Percentiles rank a stretch among this genome's conserved stretches.
Evolutionary conservation across 1,139 yeast species (phyloP).

Genomic region (Magnusiomyces paraingens): DNA sequence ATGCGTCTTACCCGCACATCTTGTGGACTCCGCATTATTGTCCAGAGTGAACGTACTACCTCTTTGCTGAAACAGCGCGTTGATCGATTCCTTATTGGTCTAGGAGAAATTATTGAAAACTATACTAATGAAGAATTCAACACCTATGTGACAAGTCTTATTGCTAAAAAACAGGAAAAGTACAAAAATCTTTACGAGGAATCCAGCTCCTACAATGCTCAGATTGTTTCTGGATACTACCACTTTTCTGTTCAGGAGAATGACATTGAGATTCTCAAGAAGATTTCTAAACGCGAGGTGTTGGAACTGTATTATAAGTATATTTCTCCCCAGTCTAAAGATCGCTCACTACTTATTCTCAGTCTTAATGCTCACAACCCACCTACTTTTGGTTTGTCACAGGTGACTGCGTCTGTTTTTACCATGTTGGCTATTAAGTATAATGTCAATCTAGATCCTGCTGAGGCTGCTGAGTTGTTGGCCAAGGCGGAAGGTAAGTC

Average conservation of each 20-base stretch:
- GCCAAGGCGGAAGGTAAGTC: slow-evolving; percentile 17
- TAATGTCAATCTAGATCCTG: slow-evolving; percentile 41
- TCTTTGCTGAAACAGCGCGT: slow-evolving; percentile 73
- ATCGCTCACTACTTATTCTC: slow-evolving; percentile 45
- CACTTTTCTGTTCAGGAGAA: slow-evolving; percentile 54
- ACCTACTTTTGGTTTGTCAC: slow-evolving; percentile 22
- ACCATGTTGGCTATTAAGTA: slow-evolving; percentile 62
- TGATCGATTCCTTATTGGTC: slow-evolving; percentile 48
- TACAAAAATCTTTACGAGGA: slow-evolving; percentile 77
- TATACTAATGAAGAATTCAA: slow-evolving; percentile 58
- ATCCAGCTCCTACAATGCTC: slow-evolving; percentile 54
- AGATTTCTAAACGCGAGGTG: slow-evolving; percentile 52
- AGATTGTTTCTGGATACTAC: slow-evolving; percentile 68
- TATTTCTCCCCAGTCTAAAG: slow-evolving; percentile 41
- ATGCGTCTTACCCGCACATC: slow-evolving; percentile 62
- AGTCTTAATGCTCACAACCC: slow-evolving; percentile 58
- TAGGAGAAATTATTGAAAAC: slow-evolving; percentile 36
- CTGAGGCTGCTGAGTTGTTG: slow-evolving; percentile 21
- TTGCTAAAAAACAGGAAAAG: slow-evolving; percentile 59
- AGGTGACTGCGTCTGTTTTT: slow-evolving; percentile 20
- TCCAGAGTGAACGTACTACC: slow-evolving; percentile 80
- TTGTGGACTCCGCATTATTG: slow-evolving; percentile 67
- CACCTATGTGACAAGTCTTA: slow-evolving; percentile 63
- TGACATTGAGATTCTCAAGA: slow-evolving; percentile 51
- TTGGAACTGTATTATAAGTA: slow-evolving; percentile 46